Conservation (phyloP, 768 basidiomycete genomes). For the Tylopilus rubrobrunneus region DNA sequence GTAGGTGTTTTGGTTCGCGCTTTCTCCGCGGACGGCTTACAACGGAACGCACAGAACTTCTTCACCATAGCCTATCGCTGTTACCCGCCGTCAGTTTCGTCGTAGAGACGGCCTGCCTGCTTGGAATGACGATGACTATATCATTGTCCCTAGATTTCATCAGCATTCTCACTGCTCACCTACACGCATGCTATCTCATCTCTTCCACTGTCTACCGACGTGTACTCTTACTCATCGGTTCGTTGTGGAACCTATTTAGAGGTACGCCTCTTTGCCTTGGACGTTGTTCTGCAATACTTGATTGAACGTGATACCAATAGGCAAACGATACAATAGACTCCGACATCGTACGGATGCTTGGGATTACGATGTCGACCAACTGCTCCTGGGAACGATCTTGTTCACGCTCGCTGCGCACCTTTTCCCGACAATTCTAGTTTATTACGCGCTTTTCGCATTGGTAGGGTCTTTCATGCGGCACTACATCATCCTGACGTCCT, state of each 20-base stretch:
- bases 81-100: conserved; percentile 25
- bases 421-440: conserved; percentile 81
- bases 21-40: conserved; percentile 7
- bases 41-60: conserved; percentile 10
- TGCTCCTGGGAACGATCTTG: conserved; percentile 89
- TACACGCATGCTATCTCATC: conserved; percentile 65
- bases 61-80: conserved; percentile 18
- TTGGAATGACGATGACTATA: conserved; percentile 63
- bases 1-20: conserved; percentile 42
- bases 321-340: conserved; percentile 84
- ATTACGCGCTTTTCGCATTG: conserved; percentile 76
- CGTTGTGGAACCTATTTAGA: conserved; percentile 87
- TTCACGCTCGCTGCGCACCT: conserved; percentile 81
- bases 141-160: conserved; percentile 67
- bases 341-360: conserved; percentile 86
- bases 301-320: conserved; percentile 35
- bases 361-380: conserved; percentile 89
- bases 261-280: conserved; percentile 41
- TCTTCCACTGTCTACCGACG: conserved; percentile 58
- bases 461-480: conserved; percentile 32
- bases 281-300: not conserved
- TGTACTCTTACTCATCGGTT: conserved; percentile 54
- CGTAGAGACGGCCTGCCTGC: conserved; percentile 35
- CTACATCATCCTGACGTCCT: not conserved
- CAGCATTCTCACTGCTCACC: conserved; percentile 63